Base-by-base conservation (phyloP, 768 basidiomycete species). In the Leccinellum rugosiceps region DNA sequence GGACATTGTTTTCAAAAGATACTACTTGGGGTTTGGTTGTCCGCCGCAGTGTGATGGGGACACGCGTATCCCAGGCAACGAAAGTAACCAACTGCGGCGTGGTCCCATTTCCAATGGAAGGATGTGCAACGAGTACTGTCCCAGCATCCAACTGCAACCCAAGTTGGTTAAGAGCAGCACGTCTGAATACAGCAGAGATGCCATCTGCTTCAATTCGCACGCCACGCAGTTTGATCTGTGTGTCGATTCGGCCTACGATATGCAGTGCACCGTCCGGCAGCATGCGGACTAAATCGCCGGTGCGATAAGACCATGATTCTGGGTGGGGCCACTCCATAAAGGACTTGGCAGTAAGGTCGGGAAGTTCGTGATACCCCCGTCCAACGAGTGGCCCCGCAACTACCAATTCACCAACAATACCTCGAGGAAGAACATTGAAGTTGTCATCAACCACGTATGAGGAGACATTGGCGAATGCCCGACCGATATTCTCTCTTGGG, bases 201-300 rank as follows among this genome's bases (percentile, higher is more conserved):
- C 80, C 81, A 58, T 80, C 80, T 2, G 76, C 75, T 61, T 82
- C 81, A 19, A 82, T 81, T n/a, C 81, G 78, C 19, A 82, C 79
- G 25, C 81, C 81, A 35, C 78, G 74, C 38, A 80, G 62, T 65
- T 82, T 82, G 63, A 82, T 77, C 56, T 82, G 81, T 6, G 76
- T 75, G 61, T 82, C 81, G 49, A 78, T 78, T 26, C 81, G 75
- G 31, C 81, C 80, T 14, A 80, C 67, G 55, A 82, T 80, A 57
- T 81, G 78, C 25, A 82, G 61, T 6, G 78, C 76, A 17, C 67
- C 71, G 56, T 82, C 79, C 1, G 79, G 77, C 68, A 80, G 75
- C 77, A 82, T 80, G 31, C 80, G 74, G 32, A 67, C 79, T 55
- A 82, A 62, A 58, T 82, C 81, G 10, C 81, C 81, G 1, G 81